Conservation (phyloP, 768 basidiomycete species). For the Cystobasidium tubakii region DNA sequence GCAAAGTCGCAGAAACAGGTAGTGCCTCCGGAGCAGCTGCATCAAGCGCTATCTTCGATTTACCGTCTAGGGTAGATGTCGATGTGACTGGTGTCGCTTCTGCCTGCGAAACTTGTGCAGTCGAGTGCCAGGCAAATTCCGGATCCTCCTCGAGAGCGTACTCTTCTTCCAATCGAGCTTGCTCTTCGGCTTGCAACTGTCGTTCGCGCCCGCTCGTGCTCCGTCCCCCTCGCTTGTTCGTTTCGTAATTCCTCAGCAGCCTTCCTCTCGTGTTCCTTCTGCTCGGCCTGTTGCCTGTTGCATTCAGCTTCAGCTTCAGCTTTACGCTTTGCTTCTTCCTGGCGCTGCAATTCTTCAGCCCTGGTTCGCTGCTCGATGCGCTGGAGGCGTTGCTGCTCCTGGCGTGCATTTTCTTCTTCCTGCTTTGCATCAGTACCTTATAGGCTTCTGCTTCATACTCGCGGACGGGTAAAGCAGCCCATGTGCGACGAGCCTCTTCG, state of each 20-base stretch:
- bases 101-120: background rate
- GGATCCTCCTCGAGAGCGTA: conserved; percentile 12
- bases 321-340: background rate
- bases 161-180: conserved; percentile 17
- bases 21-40: background rate
- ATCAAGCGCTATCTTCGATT: background rate
- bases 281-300: too few species aligned
- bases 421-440: background rate
- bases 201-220: background rate
- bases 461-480: background rate
- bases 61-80: too few species aligned
- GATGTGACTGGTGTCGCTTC: background rate
- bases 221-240: background rate
- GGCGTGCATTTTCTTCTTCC: background rate
- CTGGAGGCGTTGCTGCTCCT: background rate
- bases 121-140: background rate
- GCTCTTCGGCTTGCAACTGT: background rate
- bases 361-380: background rate
- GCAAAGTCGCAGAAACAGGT: background rate
- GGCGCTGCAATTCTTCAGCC: background rate
- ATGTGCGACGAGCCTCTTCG: background rate
- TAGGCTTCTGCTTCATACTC: conserved; percentile 8
- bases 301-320: background rate
- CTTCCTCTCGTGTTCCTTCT: too few species aligned
- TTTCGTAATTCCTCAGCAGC: background rate